A percentile compares a stretch with the other conserved stretches of the same genome.
Evolutionary conservation across 2,329 filamentous ascomycete species (phyloP).

Genomic region (Claviceps cyperi): DNA sequence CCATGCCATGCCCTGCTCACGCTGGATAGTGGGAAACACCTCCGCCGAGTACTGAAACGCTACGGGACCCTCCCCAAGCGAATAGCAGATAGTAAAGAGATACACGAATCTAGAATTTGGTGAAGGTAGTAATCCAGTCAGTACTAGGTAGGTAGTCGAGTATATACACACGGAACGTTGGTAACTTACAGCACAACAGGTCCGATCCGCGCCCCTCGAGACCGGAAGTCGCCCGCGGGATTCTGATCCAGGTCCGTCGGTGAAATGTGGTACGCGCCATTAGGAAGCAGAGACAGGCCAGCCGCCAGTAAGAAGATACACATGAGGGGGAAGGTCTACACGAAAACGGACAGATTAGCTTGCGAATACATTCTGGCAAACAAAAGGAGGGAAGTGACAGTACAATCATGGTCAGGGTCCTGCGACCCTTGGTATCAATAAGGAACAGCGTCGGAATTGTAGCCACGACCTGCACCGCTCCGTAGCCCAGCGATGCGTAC

Average conservation of each 20-base stretch:
- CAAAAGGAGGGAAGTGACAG: background rate
- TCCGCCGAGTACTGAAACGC: conserved; percentile 52
- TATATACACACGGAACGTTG: background rate
- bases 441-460: conserved; percentile 17
- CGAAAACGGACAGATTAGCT: background rate
- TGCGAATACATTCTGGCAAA: background rate
- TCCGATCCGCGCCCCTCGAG: conserved; percentile 9
- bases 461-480: conserved; percentile 31
- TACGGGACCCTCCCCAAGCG: conserved; percentile 43
- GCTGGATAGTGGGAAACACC: conserved; percentile 50
- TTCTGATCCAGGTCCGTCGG: conserved; percentile 7
- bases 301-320: conserved; percentile 14
- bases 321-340: conserved; percentile 14
- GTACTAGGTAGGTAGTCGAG: background rate
- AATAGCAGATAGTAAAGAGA: conserved; percentile 15
- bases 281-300: conserved; percentile 12
- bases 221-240: conserved; percentile 6
- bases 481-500: conserved; percentile 27
- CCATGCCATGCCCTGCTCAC: conserved; percentile 53
- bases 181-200: conserved; percentile 9
- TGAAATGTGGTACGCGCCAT: conserved; percentile 8
- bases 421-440: conserved; percentile 17
- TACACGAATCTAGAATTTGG: conserved; percentile 12
- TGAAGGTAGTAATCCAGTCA: background rate
- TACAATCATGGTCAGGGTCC: conserved; percentile 13